A percentile compares a stretch with the other conserved stretches of the same genome.
phyloP scores from a whole-genome alignment of 225 moss, liverwort and hornwort genomes.

The Thuidium tamariscinum region DNA sequence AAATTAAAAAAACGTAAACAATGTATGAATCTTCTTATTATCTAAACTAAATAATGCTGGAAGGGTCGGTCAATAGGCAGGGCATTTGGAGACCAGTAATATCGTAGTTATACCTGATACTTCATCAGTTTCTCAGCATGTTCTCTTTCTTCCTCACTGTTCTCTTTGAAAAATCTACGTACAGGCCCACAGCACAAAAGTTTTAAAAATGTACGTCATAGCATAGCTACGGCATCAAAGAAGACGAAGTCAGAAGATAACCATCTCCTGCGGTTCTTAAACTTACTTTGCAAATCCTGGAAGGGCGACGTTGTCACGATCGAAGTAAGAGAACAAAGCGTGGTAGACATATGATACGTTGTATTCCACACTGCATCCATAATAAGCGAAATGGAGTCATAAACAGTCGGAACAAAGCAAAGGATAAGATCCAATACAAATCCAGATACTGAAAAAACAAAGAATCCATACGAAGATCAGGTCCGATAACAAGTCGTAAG shows the following conservation, averaged over 20 bases:
- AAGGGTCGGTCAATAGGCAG: not conserved
- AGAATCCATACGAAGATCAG: not conserved
- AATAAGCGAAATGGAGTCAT: not conserved
- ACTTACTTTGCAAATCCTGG: conserved; percentile 89
- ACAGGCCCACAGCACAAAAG: not conserved
- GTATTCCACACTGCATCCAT: conserved; percentile 78
- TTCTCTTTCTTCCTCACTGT: conserved; percentile 71
- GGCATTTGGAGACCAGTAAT: not conserved
- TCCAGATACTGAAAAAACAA: not conserved
- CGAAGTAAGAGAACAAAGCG: conserved; percentile 75
- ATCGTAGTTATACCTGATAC: conserved; percentile 49
- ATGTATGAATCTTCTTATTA: not conserved
- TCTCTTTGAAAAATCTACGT: conserved; percentile 65
- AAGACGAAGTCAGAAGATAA: not conserved
- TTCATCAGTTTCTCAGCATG: conserved; percentile 90
- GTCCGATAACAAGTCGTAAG: not conserved
- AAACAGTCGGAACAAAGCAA: not conserved
- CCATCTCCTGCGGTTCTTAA: not conserved
- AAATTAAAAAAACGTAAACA: not conserved
- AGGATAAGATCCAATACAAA: not conserved
- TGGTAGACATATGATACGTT: conserved; percentile 94
- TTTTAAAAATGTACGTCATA: not conserved
- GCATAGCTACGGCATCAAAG: not conserved
- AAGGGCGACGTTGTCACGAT: conserved; percentile 85
- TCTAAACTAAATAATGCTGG: not conserved